These are phyloP conservation scores for Salix purpurea DNA, from an alignment of 345 rosid species.

Conservation along the genomic window DNA sequence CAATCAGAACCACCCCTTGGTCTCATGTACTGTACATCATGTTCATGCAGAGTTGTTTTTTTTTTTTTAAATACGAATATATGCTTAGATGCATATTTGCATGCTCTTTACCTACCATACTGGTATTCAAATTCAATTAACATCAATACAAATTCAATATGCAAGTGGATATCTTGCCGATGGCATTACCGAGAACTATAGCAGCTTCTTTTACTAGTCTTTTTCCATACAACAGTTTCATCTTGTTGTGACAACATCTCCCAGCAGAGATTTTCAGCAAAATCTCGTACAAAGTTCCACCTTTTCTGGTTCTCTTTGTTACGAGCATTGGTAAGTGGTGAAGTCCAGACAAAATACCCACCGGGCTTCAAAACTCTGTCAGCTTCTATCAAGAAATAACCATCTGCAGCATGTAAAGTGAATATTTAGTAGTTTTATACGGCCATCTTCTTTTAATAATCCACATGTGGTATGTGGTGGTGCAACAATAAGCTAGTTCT, in stretches of 20 bases:
- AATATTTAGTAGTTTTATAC: neutral
- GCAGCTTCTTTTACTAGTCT: constrained; percentile 68
- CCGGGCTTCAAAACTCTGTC: constrained; percentile 96
- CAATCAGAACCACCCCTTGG: constrained; percentile 18
- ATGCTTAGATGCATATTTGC: neutral
- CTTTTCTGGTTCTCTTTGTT: constrained; percentile 60
- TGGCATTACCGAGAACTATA: constrained; percentile 65
- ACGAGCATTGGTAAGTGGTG: constrained; percentile 78
- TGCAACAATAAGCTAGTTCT: neutral
- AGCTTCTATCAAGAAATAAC: constrained; percentile 69
- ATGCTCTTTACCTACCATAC: neutral
- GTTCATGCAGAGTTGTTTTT: neutral
- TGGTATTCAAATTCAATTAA: neutral
- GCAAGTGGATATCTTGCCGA: neutral
- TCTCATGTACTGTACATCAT: constrained; percentile 9
- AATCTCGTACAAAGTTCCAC: constrained; percentile 69
- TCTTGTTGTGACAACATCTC: constrained; percentile 84
- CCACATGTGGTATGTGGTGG: neutral
- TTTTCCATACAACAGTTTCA: constrained; percentile 94
- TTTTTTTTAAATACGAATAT: neutral
- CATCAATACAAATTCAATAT: neutral
- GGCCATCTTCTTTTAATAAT: neutral
- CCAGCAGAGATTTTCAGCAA: constrained; percentile 86
- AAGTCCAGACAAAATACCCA: constrained; percentile 99
- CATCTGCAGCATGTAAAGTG: constrained; percentile 43